These are phyloP conservation scores for Linnemannia exigua DNA, from an alignment of 192 early-diverging fungal species.

Conservation along the genomic window DNA sequence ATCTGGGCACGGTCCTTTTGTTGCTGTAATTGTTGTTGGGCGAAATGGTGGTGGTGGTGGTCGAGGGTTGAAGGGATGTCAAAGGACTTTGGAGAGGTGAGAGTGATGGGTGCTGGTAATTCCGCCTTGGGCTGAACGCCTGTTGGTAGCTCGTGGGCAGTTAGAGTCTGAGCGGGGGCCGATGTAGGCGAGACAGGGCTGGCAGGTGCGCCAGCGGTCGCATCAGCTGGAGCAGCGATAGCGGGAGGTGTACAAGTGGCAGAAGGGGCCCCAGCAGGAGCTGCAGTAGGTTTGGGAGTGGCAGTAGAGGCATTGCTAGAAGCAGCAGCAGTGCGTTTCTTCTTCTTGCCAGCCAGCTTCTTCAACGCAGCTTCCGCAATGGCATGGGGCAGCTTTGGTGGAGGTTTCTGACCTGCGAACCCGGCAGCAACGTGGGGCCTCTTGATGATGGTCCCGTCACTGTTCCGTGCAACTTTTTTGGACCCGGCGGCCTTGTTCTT, in stretches of 20 bases:
- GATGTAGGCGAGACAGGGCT: background rate
- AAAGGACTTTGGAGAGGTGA: background rate
- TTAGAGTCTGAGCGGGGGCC: background rate
- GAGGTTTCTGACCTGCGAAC: constrained; percentile 51
- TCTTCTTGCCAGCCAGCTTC: constrained; percentile 35
- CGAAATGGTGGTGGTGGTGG: background rate
- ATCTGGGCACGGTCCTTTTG: background rate
- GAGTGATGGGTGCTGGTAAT: background rate
- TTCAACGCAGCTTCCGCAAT: constrained; percentile 45
- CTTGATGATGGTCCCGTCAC: constrained; percentile 21
- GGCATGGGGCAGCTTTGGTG: constrained; percentile 52
- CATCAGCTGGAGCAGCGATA: background rate
- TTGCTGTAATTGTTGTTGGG: background rate
- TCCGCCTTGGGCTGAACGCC: background rate
- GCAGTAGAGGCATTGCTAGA: constrained; percentile 5
- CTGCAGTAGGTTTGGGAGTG: constrained; percentile 3
- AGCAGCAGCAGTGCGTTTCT: constrained; percentile 8
- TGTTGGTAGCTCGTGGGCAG: background rate
- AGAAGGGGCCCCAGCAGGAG: too few relatives aligned
- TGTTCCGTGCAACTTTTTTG: constrained; percentile 8
- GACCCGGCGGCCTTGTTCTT: background rate
- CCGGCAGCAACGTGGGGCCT: constrained; percentile 52
- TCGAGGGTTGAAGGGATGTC: background rate
- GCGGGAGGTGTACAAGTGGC: too few relatives aligned
- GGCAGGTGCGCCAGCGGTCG: background rate